phyloP scores from a whole-genome alignment of 257 asterid genomes.

The Primulina eburnea region DNA sequence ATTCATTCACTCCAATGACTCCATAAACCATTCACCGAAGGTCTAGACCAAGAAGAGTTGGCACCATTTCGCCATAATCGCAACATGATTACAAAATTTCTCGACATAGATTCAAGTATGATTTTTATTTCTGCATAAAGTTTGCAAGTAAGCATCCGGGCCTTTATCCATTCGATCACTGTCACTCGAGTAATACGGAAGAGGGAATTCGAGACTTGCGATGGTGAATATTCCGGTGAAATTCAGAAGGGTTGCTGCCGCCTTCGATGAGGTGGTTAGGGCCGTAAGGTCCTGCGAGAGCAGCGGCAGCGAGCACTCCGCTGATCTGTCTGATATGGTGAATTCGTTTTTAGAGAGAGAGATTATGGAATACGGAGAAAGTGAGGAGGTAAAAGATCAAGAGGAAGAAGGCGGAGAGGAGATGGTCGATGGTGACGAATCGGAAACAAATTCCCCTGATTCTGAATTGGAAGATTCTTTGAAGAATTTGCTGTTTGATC shows the following conservation, averaged over 20 bases:
- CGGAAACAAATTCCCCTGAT: conserved; percentile 9
- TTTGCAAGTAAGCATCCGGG: conserved; percentile 2
- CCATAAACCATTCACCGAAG: conserved; percentile 24
- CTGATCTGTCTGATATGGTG: conserved; percentile 58
- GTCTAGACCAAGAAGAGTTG: conserved; percentile 4
- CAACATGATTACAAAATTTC: conserved; percentile 24
- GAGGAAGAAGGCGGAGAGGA: conserved; percentile 21
- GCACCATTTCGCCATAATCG: conserved; percentile 31
- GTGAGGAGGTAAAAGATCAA: conserved; percentile 9
- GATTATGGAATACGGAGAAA: conserved; percentile 14
- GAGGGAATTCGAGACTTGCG: neutral
- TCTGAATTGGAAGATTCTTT: conserved; percentile 31
- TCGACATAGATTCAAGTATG: neutral
- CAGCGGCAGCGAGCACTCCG: conserved; percentile 86
- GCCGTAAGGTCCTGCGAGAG: conserved; percentile 45
- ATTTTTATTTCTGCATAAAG: conserved; percentile 13
- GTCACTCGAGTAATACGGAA: conserved; percentile 11
- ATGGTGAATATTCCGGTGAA: conserved; percentile 50
- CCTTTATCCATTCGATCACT: conserved; percentile 19
- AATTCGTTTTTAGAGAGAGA: conserved; percentile 65
- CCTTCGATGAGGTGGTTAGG: conserved; percentile 58
- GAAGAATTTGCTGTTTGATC: conserved; percentile 28
- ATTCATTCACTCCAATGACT: conserved; percentile 30
- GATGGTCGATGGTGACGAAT: conserved; percentile 17
- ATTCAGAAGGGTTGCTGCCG: conserved; percentile 57